Percentiles rank a stretch among this genome's conserved stretches.
Evolutionary conservation across 2,329 filamentous ascomycete genomes (phyloP).

Genomic region (Fusarium sp.): DNA sequence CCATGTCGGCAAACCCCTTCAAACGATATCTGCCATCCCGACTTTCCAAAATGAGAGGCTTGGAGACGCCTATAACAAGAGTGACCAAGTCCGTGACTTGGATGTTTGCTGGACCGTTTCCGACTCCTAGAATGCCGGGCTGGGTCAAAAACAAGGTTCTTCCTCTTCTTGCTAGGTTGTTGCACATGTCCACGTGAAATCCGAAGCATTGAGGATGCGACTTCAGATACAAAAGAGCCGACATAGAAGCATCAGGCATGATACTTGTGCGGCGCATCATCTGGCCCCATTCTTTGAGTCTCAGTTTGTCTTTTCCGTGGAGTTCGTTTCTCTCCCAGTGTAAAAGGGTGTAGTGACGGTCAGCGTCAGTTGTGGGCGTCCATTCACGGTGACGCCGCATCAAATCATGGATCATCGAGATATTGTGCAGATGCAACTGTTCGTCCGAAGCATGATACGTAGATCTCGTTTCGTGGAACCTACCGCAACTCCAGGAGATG

Average conservation of each 20-base stretch:
- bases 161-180: neutral
- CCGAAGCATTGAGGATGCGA: neutral
- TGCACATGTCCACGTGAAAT: neutral
- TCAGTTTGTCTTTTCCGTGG: neutral
- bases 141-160: neutral
- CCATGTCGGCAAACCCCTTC: neutral
- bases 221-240: neutral
- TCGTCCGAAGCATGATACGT: no score
- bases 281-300: neutral
- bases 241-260: neutral
- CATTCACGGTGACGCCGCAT: neutral
- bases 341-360: neutral
- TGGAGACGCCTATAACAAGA: neutral
- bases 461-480: neutral
- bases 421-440: neutral
- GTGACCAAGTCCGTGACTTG: neutral
- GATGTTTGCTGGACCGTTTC: neutral
- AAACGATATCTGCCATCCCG: neutral
- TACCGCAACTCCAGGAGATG: neutral
- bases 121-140: neutral
- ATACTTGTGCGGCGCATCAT: neutral
- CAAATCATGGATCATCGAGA: neutral
- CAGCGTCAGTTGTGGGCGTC: neutral
- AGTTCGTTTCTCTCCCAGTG: neutral
- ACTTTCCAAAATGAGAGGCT: neutral